Evolutionary conservation across 768 basidiomycete species (phyloP).

Genomic region (Candolleomyces eurysporus): DNA sequence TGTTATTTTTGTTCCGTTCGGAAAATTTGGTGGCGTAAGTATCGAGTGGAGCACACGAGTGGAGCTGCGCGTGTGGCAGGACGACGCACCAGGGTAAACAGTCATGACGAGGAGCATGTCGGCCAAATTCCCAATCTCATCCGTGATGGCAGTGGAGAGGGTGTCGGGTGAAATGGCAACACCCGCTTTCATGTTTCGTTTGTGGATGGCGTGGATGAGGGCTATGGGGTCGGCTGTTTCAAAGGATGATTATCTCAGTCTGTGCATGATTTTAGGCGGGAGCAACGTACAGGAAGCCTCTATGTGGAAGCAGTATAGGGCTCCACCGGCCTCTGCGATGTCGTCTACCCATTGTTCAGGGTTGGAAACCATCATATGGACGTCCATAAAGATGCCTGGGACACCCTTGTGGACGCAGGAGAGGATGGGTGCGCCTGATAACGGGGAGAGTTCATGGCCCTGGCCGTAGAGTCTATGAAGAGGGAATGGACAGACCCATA

Average conservation of each 20-base stretch:
- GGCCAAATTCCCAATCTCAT: conserved; percentile 75
- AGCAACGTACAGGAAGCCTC: conserved; percentile 78
- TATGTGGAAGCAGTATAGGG: conserved; percentile 94
- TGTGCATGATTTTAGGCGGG: neutral
- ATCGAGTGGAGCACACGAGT: neutral
- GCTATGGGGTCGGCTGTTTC: conserved; percentile 61
- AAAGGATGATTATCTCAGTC: neutral
- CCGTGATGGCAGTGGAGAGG: conserved; percentile 82
- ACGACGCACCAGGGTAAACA: conserved; percentile 78
- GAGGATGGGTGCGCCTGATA: conserved; percentile 81
- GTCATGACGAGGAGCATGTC: conserved; percentile 99
- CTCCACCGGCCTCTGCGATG: conserved; percentile 92
- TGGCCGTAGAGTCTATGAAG: neutral
- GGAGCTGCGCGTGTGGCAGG: neutral
- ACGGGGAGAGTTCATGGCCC: neutral
- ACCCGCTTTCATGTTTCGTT: conserved; percentile 87
- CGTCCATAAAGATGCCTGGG: conserved; percentile 98
- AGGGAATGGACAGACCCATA: conserved; percentile 62
- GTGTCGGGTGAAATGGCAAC: conserved; percentile 98
- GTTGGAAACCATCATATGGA: conserved; percentile 99
- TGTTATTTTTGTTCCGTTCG: neutral
- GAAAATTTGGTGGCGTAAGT: neutral
- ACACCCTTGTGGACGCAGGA: conserved; percentile 81
- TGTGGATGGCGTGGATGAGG: conserved; percentile 79
- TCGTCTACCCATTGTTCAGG: conserved; percentile 97